These are phyloP conservation scores for Deuterostichococcus epilithicus DNA, from an alignment of 139 green algal species.

Conservation along the genomic window DNA sequence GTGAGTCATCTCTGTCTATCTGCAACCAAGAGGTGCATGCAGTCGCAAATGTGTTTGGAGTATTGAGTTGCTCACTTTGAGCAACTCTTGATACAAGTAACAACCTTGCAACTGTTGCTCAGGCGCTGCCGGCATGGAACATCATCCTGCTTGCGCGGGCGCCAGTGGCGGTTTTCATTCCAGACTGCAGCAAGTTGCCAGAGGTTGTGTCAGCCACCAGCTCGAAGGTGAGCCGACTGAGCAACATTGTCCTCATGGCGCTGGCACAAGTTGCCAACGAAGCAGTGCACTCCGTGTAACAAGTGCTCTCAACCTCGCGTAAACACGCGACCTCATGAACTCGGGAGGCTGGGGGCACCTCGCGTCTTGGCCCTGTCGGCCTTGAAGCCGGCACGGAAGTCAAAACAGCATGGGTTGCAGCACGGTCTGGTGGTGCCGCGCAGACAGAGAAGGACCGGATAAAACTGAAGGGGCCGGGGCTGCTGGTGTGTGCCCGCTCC, in stretches of 20 bases:
- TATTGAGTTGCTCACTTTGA: too few relatives aligned
- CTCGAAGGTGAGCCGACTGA: conserved; percentile 30
- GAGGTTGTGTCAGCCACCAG: conserved; percentile 28
- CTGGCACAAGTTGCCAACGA: not conserved
- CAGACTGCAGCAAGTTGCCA: conserved; percentile 45
- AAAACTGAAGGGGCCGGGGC: conserved; percentile 48
- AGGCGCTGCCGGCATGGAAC: conserved; percentile 68
- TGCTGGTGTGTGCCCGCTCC: conserved; percentile 55
- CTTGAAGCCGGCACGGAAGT: too few relatives aligned
- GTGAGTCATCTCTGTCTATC: conserved; percentile 24
- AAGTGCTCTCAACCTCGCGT: not conserved
- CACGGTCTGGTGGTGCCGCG: not conserved
- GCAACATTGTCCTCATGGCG: not conserved
- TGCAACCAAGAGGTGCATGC: too few relatives aligned
- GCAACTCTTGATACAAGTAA: too few relatives aligned
- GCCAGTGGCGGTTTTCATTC: conserved; percentile 53
- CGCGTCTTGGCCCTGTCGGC: not conserved
- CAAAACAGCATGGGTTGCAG: not conserved
- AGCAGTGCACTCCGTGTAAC: not conserved
- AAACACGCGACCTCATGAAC: not conserved
- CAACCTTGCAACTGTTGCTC: too few relatives aligned
- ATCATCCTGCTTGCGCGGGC: conserved; percentile 48
- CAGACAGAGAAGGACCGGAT: conserved; percentile 59
- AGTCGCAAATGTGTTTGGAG: not conserved
- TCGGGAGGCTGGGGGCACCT: too few relatives aligned